These are phyloP conservation scores for Styphnolobium japonicum DNA, from an alignment of 306 rosid species.

Conservation along the genomic window DNA sequence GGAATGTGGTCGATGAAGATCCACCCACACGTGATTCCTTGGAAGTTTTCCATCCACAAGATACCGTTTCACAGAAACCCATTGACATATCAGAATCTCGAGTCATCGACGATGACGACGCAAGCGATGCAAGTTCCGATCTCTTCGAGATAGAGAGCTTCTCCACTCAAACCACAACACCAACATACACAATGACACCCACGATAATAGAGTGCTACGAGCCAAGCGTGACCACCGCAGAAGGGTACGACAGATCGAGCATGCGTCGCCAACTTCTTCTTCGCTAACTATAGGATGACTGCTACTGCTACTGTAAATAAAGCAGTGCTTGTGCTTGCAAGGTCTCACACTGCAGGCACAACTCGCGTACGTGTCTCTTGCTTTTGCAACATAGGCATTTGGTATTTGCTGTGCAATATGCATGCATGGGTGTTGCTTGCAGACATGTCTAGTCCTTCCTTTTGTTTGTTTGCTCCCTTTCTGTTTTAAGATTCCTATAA, in stretches of 20 bases:
- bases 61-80: neutral
- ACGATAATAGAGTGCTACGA: conserved; percentile 43
- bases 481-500: conserved; percentile 1
- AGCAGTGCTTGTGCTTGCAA: too few species aligned
- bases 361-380: too few species aligned
- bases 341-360: too few species aligned
- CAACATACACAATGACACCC: conserved; percentile 32
- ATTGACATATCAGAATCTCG: conserved; percentile 35
- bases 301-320: too few species aligned
- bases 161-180: conserved; percentile 42
- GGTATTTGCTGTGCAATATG: neutral
- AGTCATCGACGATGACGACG: conserved; percentile 42
- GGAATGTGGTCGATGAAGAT: conserved; percentile 35
- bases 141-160: conserved; percentile 78
- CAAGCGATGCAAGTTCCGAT: conserved; percentile 85
- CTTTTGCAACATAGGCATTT: too few species aligned
- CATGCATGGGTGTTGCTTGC: conserved; percentile 1
- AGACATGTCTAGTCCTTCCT: neutral
- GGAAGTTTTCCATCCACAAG: conserved; percentile 47
- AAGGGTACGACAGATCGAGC: conserved; percentile 49
- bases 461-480: neutral
- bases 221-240: conserved; percentile 59
- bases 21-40: conserved; percentile 48
- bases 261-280: conserved; percentile 33
- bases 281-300: too few species aligned